These are phyloP conservation scores for Candida gigantensis DNA, from an alignment of 1,139 yeast species.

Conservation along the genomic window DNA sequence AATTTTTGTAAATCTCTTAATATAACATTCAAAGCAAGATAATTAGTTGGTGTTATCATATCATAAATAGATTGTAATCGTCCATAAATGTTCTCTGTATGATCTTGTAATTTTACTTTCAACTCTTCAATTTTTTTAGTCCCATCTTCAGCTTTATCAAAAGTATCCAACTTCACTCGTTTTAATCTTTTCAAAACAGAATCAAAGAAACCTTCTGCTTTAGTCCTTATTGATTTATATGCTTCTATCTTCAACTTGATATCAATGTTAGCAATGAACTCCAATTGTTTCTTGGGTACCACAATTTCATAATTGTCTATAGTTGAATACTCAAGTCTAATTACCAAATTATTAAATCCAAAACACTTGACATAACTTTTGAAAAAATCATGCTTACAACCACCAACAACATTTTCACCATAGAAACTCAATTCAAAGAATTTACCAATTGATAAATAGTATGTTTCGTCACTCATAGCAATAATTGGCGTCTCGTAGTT, in stretches of 20 bases:
- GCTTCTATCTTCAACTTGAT: constrained; percentile 68
- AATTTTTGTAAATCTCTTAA: constrained; percentile 74
- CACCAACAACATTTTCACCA: constrained; percentile 50
- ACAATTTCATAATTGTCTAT: constrained; percentile 78
- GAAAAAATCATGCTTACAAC: constrained; percentile 77
- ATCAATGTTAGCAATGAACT: constrained; percentile 74
- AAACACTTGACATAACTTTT: constrained; percentile 82
- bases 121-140: constrained; percentile 58
- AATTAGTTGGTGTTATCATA: constrained; percentile 61
- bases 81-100: constrained; percentile 45
- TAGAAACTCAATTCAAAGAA: constrained; percentile 85
- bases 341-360: constrained; percentile 77
- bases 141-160: constrained; percentile 74
- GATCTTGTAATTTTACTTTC: constrained; percentile 53
- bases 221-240: constrained; percentile 53
- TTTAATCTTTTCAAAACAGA: constrained; percentile 72
- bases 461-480: constrained; percentile 86
- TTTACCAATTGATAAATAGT: constrained; percentile 91
- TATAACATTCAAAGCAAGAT: constrained; percentile 68
- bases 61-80: constrained; percentile 57
- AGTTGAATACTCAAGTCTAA: constrained; percentile 72
- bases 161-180: constrained; percentile 80
- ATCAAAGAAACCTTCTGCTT: constrained; percentile 63
- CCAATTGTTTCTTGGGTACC: constrained; percentile 71
- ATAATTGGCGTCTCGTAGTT: constrained; percentile 72